Evolutionary conservation across 1,284 basidiomycete genomes (phyloP).

Genomic region (Marasmius tenuissimus): DNA sequence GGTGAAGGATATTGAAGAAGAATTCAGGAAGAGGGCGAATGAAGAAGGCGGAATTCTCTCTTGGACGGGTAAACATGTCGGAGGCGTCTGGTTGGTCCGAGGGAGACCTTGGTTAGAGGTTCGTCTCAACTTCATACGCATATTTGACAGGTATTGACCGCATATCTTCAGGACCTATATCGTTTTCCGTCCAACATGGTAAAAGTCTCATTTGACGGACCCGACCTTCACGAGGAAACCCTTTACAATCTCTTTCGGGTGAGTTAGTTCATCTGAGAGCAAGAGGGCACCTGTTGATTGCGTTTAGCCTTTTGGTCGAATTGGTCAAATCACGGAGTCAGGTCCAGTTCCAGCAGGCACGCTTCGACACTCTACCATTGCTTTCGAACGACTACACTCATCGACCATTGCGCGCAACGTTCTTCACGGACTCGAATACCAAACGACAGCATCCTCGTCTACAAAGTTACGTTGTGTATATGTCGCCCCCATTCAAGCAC

Average conservation of each 20-base stretch:
- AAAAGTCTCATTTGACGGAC: constrained; percentile 83
- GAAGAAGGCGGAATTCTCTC: constrained; percentile 61
- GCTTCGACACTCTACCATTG: constrained; percentile 64
- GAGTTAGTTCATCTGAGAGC: constrained; percentile 22
- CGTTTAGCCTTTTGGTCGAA: constrained; percentile 79
- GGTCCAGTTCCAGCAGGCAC: constrained; percentile 66
- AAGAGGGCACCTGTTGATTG: constrained; percentile 3
- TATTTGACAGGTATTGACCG: background rate
- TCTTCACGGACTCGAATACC: constrained; percentile 69
- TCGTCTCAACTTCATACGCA: constrained; percentile 18
- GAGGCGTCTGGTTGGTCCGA: constrained; percentile 77
- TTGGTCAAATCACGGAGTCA: constrained; percentile 67
- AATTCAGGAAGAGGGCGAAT: constrained; percentile 40
- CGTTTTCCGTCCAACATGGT: constrained; percentile 75
- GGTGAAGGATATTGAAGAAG: constrained; percentile 48
- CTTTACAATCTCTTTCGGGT: constrained; percentile 74
- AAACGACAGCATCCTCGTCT: constrained; percentile 16
- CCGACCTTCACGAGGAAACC: constrained; percentile 78
- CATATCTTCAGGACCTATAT: constrained; percentile 69
- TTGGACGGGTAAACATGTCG: constrained; percentile 56
- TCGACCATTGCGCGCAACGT: constrained; percentile 86
- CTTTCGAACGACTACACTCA: constrained; percentile 63
- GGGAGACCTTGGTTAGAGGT: constrained; percentile 87
- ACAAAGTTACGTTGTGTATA: constrained; percentile 73
- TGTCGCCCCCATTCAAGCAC: constrained; percentile 73